Percentiles rank a stretch among this genome's conserved stretches.
Conservation (phyloP, 2,329 filamentous ascomycete genomes). For the Claviceps capensis region DNA sequence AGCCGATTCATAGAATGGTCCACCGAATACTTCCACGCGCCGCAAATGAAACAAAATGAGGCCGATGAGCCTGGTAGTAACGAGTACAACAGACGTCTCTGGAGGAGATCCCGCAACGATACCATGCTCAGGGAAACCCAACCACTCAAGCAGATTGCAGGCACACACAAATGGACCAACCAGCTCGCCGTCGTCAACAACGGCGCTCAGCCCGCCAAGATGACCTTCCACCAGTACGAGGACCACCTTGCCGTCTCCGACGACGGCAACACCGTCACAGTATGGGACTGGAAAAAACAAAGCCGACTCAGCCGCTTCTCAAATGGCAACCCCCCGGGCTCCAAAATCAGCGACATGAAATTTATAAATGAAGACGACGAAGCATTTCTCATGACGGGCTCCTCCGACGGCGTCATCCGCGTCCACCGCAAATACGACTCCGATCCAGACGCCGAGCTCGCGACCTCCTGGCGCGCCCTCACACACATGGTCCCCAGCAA, state of each 20-base stretch:
- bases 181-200: conserved; percentile 78
- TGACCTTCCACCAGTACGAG: conserved; percentile 97
- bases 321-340: conserved; percentile 84
- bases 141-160: conserved; percentile 78
- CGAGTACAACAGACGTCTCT: conserved; percentile 90
- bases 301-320: conserved; percentile 71
- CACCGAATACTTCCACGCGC: conserved; percentile 93
- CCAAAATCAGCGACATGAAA: conserved; percentile 84
- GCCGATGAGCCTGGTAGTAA: conserved; percentile 91
- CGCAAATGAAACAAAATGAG: conserved; percentile 94
- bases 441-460: conserved; percentile 62
- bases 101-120: conserved; percentile 87
- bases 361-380: conserved; percentile 99
- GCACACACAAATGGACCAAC: conserved; percentile 75
- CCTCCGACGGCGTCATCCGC: conserved; percentile 86
- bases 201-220: conserved; percentile 73
- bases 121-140: conserved; percentile 85
- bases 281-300: conserved; percentile 87
- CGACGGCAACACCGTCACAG: conserved; percentile 74
- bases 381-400: conserved; percentile 85
- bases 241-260: conserved; percentile 90
- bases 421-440: conserved; percentile 88
- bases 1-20: conserved; percentile 92
- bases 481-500: conserved; percentile 91
- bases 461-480: conserved; percentile 80